phyloP scores from a whole-genome alignment of 2,329 filamentous ascomycete genomes.

The Cercospora sesami region DNA sequence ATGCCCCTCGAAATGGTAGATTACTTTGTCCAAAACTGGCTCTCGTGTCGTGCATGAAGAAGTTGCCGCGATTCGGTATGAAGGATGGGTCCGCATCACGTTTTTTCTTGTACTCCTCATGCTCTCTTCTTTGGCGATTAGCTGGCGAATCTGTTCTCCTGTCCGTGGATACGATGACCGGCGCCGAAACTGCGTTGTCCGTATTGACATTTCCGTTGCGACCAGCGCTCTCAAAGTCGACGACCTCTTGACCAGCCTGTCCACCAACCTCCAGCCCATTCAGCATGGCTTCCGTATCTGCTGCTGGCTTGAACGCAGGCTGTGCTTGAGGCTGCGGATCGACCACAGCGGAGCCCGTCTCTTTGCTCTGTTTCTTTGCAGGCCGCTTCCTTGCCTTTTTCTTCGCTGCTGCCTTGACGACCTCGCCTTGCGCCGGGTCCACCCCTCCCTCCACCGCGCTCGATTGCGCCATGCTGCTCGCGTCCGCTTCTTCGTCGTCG shows the following conservation, averaged over 20 bases:
- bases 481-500: slow-evolving; percentile 51
- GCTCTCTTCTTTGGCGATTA: slow-evolving; percentile 76
- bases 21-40: slow-evolving; percentile 39
- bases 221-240: slow-evolving; percentile 52
- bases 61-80: slow-evolving; percentile 88
- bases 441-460: slow-evolving; percentile 29
- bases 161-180: slow-evolving; percentile 21
- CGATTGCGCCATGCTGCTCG: slow-evolving; percentile 29
- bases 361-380: slow-evolving; percentile 31
- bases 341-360: slow-evolving; percentile 31
- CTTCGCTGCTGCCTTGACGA: slow-evolving; percentile 33
- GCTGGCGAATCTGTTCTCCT: slow-evolving; percentile 50
- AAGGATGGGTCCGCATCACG: slow-evolving; percentile 88
- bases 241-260: slow-evolving; percentile 40
- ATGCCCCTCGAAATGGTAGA: slow-evolving; percentile 29
- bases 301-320: slow-evolving; percentile 45
- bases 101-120: slow-evolving; percentile 86
- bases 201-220: slow-evolving; percentile 40
- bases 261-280: slow-evolving; percentile 56
- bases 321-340: slow-evolving; percentile 21
- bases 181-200: slow-evolving; percentile 27
- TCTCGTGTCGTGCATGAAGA: slow-evolving; percentile 93
- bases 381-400: slow-evolving; percentile 38
- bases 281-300: slow-evolving; percentile 63
- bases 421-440: slow-evolving; percentile 18